Evolutionary conservation across 2,329 filamentous ascomycete species (phyloP).

Genomic region (Colletotrichum phormii): DNA sequence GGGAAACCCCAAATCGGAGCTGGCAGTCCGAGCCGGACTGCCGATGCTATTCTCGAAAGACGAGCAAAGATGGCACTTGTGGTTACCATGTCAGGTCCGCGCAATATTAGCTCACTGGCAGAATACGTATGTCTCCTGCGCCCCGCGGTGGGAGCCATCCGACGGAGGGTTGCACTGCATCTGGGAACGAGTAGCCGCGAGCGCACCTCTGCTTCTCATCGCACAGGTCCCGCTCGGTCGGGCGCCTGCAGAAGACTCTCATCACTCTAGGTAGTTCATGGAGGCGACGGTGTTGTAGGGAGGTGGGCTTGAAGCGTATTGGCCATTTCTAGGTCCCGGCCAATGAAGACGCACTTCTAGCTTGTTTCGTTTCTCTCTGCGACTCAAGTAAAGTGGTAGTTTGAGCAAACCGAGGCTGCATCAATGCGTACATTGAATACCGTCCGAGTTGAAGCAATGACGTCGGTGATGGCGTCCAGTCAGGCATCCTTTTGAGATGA

Average conservation of each 20-base stretch:
- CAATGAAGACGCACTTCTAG: neutral
- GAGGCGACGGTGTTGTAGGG: neutral
- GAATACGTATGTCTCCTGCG: constrained; percentile 1
- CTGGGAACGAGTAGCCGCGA: constrained; percentile 1
- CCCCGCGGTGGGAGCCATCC: constrained; percentile 7
- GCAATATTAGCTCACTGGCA: neutral
- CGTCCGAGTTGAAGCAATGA: constrained; percentile 14
- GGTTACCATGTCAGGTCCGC: constrained; percentile 6
- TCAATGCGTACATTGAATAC: neutral
- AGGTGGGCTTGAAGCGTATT: neutral
- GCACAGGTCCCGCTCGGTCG: constrained; percentile 8
- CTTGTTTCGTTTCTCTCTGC: neutral
- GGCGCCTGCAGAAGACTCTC: neutral
- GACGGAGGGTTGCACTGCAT: constrained; percentile 24
- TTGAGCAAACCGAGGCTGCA: neutral
- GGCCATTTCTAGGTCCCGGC: neutral
- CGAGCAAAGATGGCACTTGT: neutral
- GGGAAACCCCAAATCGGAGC: constrained; percentile 3
- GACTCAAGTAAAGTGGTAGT: neutral
- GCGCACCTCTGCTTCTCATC: constrained; percentile 10
- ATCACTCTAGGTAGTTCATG: neutral
- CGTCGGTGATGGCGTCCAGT: constrained; percentile 2
- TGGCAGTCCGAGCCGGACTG: neutral
- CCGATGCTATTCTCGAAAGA: constrained; percentile 9
- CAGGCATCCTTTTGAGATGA: neutral